These are phyloP conservation scores for Leishmania amazonensis DNA, from an alignment of 208 protist species.

Conservation along the genomic window DNA sequence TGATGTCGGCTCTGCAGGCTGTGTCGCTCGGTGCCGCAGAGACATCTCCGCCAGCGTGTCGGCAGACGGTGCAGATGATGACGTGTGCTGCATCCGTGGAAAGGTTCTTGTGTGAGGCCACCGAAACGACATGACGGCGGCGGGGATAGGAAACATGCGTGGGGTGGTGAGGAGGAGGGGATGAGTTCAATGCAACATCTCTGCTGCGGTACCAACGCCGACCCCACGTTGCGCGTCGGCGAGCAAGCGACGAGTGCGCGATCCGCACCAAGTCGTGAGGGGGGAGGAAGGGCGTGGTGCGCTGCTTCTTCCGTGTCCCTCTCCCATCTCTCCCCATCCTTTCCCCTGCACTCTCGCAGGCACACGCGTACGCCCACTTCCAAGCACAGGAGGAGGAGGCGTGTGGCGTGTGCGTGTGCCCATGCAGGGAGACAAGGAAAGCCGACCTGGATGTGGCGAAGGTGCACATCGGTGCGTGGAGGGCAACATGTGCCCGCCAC, in stretches of 20 bases:
- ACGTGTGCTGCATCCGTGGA: neutral
- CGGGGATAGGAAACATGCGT: neutral
- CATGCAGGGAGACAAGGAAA: neutral
- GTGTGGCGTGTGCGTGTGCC: neutral
- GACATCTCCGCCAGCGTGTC: neutral
- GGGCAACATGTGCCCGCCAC: neutral
- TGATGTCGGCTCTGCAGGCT: neutral
- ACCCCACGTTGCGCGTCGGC: neutral
- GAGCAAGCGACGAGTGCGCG: neutral
- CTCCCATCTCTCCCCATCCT: neutral
- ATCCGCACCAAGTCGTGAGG: too few relatives aligned
- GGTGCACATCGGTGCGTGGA: neutral
- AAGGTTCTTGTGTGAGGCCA: neutral
- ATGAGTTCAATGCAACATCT: neutral
- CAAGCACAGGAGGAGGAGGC: neutral
- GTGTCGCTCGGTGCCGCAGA: neutral
- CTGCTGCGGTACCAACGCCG: neutral
- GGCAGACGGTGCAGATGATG: neutral
- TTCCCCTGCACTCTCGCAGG: neutral
- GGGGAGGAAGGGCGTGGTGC: neutral
- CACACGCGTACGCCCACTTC: neutral
- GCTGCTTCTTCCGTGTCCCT: neutral
- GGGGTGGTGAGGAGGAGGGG: neutral
- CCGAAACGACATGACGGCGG: neutral
- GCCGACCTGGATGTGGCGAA: neutral